Evolutionary conservation across 495 filamentous ascomycete species (phyloP).

Genomic region (Lepidopterella palustris): DNA sequence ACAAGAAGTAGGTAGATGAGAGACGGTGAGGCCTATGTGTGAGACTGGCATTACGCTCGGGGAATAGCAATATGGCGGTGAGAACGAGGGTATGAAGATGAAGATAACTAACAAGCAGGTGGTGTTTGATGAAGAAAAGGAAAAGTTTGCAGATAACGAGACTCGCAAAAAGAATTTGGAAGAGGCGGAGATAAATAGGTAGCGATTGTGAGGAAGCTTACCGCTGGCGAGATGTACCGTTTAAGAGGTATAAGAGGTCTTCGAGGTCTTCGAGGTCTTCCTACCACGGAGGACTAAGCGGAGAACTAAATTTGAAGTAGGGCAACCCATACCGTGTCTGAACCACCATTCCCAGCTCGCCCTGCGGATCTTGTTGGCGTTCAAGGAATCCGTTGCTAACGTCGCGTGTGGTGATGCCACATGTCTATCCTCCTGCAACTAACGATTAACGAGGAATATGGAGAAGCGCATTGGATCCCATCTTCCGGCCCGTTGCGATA

Average conservation of each 20-base stretch:
- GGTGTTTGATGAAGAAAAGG: neutral
- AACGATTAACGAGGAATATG: neutral
- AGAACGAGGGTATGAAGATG: slow-evolving; percentile 16
- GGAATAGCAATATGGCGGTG: slow-evolving; percentile 15
- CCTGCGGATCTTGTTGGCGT: neutral
- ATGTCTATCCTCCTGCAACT: slow-evolving; percentile 1
- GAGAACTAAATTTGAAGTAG: neutral
- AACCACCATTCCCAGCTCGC: slow-evolving; percentile 2
- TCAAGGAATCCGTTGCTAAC: neutral
- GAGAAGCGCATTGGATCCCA: neutral
- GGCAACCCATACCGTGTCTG: slow-evolving; percentile 20
- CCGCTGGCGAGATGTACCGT: too few species aligned
- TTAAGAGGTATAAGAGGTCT: too few species aligned
- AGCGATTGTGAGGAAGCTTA: neutral
- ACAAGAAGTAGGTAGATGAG: slow-evolving; percentile 66
- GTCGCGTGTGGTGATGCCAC: neutral
- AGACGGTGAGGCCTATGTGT: slow-evolving; percentile 58
- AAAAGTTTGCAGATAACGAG: slow-evolving; percentile 7
- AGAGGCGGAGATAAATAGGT: neutral
- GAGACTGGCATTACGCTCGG: slow-evolving; percentile 48
- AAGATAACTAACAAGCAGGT: neutral
- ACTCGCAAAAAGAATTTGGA: neutral
- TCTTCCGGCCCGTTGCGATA: neutral
- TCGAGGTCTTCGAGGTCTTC: neutral
- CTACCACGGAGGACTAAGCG: neutral